These are phyloP conservation scores for Pascua guehoae DNA, from an alignment of 1,284 basidiomycete species.

Conservation along the genomic window DNA sequence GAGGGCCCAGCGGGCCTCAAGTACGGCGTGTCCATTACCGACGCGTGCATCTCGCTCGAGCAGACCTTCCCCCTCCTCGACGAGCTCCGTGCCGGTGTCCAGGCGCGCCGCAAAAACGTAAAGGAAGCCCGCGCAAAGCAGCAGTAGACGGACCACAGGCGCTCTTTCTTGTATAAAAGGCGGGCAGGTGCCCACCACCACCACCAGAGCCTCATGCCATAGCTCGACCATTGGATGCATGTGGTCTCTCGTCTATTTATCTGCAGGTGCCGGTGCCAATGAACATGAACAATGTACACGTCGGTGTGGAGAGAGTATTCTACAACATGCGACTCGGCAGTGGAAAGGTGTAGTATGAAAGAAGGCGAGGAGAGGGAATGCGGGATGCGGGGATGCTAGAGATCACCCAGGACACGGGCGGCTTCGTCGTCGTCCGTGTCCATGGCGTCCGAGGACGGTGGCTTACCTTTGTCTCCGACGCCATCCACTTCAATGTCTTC, in stretches of 20 bases:
- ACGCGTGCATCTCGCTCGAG: constrained; percentile 85
- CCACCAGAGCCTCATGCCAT: neutral
- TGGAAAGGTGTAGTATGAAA: neutral
- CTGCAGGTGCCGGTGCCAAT: too few species aligned
- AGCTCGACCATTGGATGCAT: too few species aligned
- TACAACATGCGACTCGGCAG: neutral
- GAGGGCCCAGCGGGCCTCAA: constrained; percentile 71
- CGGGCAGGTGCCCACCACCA: neutral
- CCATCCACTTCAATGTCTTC: constrained; percentile 15
- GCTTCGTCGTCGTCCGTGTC: constrained; percentile 19
- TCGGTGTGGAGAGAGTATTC: neutral
- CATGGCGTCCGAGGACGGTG: constrained; percentile 7
- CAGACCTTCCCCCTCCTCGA: constrained; percentile 75
- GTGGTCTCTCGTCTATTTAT: too few species aligned
- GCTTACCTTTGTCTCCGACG: constrained; percentile 15
- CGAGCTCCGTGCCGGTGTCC: constrained; percentile 73
- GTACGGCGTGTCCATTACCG: constrained; percentile 64
- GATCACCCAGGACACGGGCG: constrained; percentile 11
- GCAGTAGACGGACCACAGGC: neutral
- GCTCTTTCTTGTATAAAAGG: constrained; percentile 3
- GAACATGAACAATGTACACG: neutral
- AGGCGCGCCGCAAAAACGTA: constrained; percentile 59
- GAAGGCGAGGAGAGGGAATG: neutral
- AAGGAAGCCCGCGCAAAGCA: constrained; percentile 25
- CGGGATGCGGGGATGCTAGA: constrained; percentile 6